phyloP scores from a whole-genome alignment of 2,329 filamentous ascomycete genomes.

The Teratosphaeria gauchensis region DNA sequence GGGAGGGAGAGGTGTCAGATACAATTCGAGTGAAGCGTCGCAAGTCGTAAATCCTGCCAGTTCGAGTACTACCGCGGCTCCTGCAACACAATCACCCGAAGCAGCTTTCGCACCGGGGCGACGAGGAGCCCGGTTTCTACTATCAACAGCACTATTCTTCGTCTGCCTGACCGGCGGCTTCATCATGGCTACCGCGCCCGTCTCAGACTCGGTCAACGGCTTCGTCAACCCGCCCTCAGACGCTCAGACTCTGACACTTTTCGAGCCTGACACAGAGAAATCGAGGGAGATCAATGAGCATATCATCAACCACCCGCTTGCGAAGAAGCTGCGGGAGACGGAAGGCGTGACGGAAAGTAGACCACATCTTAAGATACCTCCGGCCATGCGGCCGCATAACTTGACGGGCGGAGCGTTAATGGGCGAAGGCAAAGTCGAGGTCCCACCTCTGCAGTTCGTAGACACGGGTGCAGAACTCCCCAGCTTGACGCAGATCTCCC shows the following conservation, averaged over 20 bases:
- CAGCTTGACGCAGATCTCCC: conserved; percentile 55
- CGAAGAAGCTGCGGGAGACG: conserved; percentile 56
- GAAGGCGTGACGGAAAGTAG: conserved; percentile 63
- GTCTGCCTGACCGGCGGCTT: conserved; percentile 46
- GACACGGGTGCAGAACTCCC: conserved; percentile 51
- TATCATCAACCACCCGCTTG: conserved; percentile 68
- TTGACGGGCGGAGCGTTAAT: conserved; percentile 73
- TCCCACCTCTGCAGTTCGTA: conserved; percentile 70
- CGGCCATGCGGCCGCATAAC: conserved; percentile 58
- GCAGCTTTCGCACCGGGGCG: background rate
- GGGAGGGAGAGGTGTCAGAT: background rate
- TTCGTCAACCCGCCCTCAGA: conserved; percentile 53
- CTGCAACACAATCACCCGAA: background rate
- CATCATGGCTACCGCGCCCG: conserved; percentile 47
- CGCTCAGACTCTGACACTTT: conserved; percentile 62
- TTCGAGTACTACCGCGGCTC: background rate
- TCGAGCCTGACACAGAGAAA: conserved; percentile 46
- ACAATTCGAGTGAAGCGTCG: background rate
- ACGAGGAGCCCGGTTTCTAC: conserved; percentile 27
- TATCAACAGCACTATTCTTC: conserved; percentile 39
- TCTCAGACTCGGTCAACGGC: conserved; percentile 39
- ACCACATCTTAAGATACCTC: conserved; percentile 79
- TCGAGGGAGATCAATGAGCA: conserved; percentile 54
- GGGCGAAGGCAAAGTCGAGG: conserved; percentile 64
- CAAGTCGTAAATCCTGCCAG: background rate